phyloP scores from a whole-genome alignment of 176 grass and related monocot genomes.

The Eleusine indica region DNA sequence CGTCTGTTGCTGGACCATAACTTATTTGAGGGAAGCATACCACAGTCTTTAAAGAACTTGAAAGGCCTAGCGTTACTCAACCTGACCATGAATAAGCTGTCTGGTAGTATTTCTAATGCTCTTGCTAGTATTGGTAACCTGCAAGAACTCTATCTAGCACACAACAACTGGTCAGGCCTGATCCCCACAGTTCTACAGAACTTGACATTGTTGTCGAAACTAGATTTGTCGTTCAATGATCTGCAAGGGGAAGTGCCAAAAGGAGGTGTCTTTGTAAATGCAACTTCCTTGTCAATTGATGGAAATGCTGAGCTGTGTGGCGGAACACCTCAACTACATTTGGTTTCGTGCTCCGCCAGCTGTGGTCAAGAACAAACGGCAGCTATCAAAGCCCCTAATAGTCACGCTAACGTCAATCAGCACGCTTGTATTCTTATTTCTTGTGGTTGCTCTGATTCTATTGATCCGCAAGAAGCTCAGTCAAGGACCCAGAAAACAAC shows the following conservation, averaged over 20 bases:
- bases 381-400: neutral
- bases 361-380: neutral
- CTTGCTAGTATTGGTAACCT: constrained; percentile 25
- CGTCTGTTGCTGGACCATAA: constrained; percentile 42
- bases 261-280: constrained; percentile 45
- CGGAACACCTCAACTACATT: constrained; percentile 32
- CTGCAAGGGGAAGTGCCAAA: constrained; percentile 50
- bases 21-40: constrained; percentile 48
- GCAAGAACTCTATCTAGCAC: constrained; percentile 31
- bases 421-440: neutral
- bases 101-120: constrained; percentile 3
- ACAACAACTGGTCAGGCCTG: constrained; percentile 45
- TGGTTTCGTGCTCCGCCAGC: neutral
- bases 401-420: neutral
- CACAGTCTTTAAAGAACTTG: constrained; percentile 21
- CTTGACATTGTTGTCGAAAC: constrained; percentile 7
- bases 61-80: constrained; percentile 36
- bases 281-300: constrained; percentile 24
- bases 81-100: constrained; percentile 39
- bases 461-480: neutral
- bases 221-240: constrained; percentile 61
- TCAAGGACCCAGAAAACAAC: neutral
- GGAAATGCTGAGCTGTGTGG: constrained; percentile 47
- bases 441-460: neutral
- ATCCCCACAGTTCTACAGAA: constrained; percentile 39